These are phyloP conservation scores for Geotrichum candidum DNA, from an alignment of 1,139 yeast genomes.

Conservation along the genomic window DNA sequence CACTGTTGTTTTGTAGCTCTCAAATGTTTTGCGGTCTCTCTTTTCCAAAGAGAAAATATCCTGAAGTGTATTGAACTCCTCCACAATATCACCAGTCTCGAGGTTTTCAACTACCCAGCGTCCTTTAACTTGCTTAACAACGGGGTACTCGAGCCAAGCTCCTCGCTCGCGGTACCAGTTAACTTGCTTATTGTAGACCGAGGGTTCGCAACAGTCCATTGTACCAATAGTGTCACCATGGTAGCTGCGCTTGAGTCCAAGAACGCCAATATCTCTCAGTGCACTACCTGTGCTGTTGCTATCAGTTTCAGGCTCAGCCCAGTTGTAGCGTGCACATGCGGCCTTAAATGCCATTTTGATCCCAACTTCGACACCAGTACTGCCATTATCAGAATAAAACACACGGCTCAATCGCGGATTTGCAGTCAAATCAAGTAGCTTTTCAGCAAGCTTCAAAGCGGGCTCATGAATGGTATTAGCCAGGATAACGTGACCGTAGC, in stretches of 20 bases:
- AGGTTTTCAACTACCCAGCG: conserved; percentile 22
- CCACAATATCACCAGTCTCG: background rate
- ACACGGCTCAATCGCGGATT: conserved; percentile 25
- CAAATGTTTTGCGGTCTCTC: conserved; percentile 19
- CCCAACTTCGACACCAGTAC: conserved; percentile 31
- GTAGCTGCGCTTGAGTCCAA: conserved; percentile 28
- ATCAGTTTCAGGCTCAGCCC: conserved; percentile 15
- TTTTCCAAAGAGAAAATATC: conserved; percentile 21
- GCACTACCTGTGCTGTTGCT: background rate
- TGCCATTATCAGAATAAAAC: conserved; percentile 30
- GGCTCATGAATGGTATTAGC: conserved; percentile 30
- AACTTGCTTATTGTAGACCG: conserved; percentile 27
- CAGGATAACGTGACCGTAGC: conserved; percentile 31
- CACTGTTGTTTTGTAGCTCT: conserved; percentile 14
- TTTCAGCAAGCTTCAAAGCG: conserved; percentile 27
- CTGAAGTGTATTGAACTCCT: conserved; percentile 18
- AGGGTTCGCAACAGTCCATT: conserved; percentile 31
- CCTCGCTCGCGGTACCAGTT: conserved; percentile 30
- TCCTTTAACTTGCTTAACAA: conserved; percentile 22
- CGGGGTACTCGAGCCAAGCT: conserved; percentile 29
- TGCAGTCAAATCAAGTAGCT: conserved; percentile 19
- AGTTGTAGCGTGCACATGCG: conserved; percentile 23
- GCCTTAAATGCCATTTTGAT: conserved; percentile 31
- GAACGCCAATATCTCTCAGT: conserved; percentile 21
- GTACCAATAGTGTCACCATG: conserved; percentile 33